These are phyloP conservation scores for Pecoramyces ruminantium DNA, from an alignment of 192 early-diverging fungal genomes.

Conservation along the genomic window DNA sequence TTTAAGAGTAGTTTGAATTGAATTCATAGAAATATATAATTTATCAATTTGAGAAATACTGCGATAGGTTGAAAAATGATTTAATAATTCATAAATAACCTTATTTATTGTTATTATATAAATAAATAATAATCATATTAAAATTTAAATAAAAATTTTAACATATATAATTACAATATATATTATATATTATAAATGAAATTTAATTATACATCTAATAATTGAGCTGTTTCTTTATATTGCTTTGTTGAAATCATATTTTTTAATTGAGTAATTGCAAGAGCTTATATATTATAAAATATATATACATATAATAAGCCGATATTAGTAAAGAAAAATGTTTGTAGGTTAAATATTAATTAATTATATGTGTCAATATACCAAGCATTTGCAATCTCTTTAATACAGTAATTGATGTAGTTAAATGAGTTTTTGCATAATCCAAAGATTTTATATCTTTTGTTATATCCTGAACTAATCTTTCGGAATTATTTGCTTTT, in stretches of 20 bases:
- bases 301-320: neutral
- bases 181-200: neutral
- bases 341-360: neutral
- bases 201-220: conserved; percentile 40
- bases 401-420: conserved; percentile 57
- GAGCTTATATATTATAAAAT: conserved; percentile 17
- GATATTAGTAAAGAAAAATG: too few relatives aligned
- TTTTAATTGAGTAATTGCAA: conserved; percentile 56
- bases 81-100: conserved; percentile 8
- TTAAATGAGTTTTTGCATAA: conserved; percentile 81
- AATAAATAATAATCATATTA: too few relatives aligned
- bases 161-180: too few relatives aligned
- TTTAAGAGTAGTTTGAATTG: conserved; percentile 43
- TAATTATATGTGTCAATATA: conserved; percentile 1
- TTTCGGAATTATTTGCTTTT: conserved; percentile 68
- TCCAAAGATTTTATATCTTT: conserved; percentile 89
- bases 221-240: conserved; percentile 62
- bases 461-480: conserved; percentile 86
- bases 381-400: conserved; percentile 79
- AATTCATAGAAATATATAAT: conserved; percentile 39
- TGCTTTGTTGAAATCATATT: conserved; percentile 40
- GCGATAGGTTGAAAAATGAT: conserved; percentile 65
- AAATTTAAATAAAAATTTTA: too few relatives aligned
- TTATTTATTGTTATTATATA: too few relatives aligned
- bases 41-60: conserved; percentile 58